phyloP scores from a whole-genome alignment of 2,329 filamentous ascomycete species.

The Sodiomyces alkalinus region DNA sequence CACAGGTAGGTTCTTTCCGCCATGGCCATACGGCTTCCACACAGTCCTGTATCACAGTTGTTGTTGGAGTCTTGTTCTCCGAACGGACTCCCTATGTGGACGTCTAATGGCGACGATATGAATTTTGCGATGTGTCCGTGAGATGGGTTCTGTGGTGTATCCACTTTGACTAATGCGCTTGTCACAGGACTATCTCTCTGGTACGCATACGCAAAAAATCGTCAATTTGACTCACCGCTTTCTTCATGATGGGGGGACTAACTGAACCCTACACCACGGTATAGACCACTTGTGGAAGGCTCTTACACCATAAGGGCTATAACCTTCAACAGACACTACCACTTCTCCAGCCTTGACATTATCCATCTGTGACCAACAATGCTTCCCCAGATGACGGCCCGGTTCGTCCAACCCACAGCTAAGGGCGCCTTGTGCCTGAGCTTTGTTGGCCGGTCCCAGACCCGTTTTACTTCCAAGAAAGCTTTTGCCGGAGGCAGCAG shows the following conservation, averaged over 20 bases:
- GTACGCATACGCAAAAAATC: slow-evolving; percentile 28
- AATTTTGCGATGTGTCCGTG: slow-evolving; percentile 13
- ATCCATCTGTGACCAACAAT: too few species aligned
- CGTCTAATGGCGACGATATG: too few species aligned
- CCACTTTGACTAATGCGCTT: slow-evolving; percentile 24
- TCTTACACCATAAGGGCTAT: slow-evolving; percentile 32
- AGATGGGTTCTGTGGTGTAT: slow-evolving; percentile 38
- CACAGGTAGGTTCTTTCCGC: slow-evolving; percentile 47
- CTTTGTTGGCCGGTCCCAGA: slow-evolving; percentile 14
- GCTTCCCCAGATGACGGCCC: slow-evolving; percentile 41
- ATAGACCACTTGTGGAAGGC: slow-evolving; percentile 39
- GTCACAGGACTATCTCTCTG: slow-evolving; percentile 61
- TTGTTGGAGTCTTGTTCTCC: not conserved
- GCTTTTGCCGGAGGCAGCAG: slow-evolving; percentile 56
- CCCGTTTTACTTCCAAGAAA: slow-evolving; percentile 23
- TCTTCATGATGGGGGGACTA: too few species aligned
- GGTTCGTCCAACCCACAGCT: slow-evolving; percentile 37
- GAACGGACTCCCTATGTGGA: not conserved
- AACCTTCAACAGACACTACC: too few species aligned
- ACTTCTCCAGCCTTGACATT: too few species aligned
- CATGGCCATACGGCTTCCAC: not conserved
- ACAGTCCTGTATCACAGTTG: not conserved
- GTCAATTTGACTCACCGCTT: slow-evolving; percentile 27
- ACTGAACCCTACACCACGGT: slow-evolving; percentile 14
- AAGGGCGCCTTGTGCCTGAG: slow-evolving; percentile 24